These are phyloP conservation scores for Metarhizium brunneum DNA, from an alignment of 2,329 filamentous ascomycete genomes.

Conservation along the genomic window DNA sequence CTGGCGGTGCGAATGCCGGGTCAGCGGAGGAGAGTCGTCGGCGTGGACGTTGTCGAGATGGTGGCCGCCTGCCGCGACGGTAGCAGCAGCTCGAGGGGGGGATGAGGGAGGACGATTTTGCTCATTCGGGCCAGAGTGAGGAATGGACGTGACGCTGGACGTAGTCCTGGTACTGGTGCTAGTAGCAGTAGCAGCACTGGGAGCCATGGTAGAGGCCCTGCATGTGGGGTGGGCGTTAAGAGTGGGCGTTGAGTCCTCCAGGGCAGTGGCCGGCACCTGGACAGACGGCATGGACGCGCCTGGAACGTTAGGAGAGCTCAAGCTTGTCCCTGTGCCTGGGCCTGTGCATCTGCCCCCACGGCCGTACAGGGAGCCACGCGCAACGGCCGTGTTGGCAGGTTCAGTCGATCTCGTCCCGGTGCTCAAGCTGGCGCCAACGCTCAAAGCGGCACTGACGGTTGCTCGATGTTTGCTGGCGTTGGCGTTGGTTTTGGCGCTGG, in stretches of 20 bases:
- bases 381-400: too few species aligned
- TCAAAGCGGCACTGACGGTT: background rate
- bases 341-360: constrained; percentile 1
- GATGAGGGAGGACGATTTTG: background rate
- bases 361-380: too few species aligned
- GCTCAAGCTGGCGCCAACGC: too few species aligned
- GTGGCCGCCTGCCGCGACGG: background rate
- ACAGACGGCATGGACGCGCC: background rate
- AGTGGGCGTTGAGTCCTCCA: background rate
- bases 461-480: background rate
- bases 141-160: too few species aligned
- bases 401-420: too few species aligned
- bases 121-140: too few species aligned
- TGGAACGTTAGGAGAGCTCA: background rate
- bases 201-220: background rate
- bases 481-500: constrained; percentile 1
- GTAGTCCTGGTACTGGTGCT: too few species aligned
- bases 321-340: constrained; percentile 3
- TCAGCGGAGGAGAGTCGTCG: constrained; percentile 3
- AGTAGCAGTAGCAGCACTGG: too few species aligned
- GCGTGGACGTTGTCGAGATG: background rate
- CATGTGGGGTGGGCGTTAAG: constrained; percentile 2
- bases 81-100: background rate
- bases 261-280: background rate
- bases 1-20: constrained; percentile 38